A percentile compares a stretch with the other conserved stretches of the same genome.
Conservation (phyloP, 306 rosid genomes). For the Cicer pinnatifidum region DNA sequence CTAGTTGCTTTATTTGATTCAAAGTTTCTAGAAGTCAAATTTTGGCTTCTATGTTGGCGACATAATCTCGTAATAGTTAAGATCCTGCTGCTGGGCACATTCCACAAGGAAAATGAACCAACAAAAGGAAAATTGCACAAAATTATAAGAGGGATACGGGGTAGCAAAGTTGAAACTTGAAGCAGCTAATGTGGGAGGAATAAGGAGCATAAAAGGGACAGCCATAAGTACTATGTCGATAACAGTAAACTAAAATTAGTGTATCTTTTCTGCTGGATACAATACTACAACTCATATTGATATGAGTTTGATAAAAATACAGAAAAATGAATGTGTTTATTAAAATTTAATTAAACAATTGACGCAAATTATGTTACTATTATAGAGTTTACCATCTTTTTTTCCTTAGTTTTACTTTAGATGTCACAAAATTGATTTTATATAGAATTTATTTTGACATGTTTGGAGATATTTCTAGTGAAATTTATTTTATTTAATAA, state of each 20-base stretch:
- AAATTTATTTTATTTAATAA: no score
- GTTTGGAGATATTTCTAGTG: no score
- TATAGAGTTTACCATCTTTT: no score
- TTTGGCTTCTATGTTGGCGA: constrained; percentile 27
- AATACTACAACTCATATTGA: no score
- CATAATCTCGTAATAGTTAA: constrained; percentile 29
- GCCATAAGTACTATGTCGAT: constrained; percentile 30
- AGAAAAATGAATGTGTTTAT: no score
- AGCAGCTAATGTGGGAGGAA: constrained; percentile 15
- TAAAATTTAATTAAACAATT: no score
- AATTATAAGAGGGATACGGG: constrained; percentile 27
- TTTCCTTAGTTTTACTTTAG: no score
- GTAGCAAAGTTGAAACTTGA: constrained; percentile 22
- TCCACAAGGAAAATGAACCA: constrained; percentile 35
- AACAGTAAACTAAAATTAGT: neutral
- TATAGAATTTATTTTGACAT: no score
- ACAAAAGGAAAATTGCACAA: constrained; percentile 37
- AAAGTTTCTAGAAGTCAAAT: constrained; percentile 27
- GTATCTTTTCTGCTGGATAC: no score
- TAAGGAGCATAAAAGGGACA: constrained; percentile 19
- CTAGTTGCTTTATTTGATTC: neutral
- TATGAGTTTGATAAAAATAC: no score
- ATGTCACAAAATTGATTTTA: no score
- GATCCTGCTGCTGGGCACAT: constrained; percentile 34
- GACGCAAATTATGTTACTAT: no score